These are phyloP conservation scores for Endoconidiophora laricicola DNA, from an alignment of 2,329 filamentous ascomycete species.

Conservation along the genomic window DNA sequence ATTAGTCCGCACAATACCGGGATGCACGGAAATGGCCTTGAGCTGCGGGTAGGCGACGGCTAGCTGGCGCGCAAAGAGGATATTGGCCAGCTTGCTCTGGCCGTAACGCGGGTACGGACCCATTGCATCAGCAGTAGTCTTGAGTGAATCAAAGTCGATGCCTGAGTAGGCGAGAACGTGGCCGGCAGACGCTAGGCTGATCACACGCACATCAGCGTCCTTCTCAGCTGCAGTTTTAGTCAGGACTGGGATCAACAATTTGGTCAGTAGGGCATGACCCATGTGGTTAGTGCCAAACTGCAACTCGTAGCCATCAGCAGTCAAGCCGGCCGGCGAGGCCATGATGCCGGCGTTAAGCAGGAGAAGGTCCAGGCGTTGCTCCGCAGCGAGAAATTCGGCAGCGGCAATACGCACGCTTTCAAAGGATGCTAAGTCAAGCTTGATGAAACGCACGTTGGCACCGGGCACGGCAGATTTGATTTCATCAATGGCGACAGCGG, in stretches of 20 bases:
- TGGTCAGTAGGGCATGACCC: constrained; percentile 31
- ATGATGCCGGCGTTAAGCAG: constrained; percentile 31
- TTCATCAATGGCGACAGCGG: constrained; percentile 16
- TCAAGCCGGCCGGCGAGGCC: constrained; percentile 19
- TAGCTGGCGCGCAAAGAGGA: constrained; percentile 19
- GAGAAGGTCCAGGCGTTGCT: constrained; percentile 22
- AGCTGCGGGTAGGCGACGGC: constrained; percentile 16
- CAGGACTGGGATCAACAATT: constrained; percentile 22
- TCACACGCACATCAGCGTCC: constrained; percentile 19
- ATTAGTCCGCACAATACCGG: constrained; percentile 18
- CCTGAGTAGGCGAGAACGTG: constrained; percentile 16
- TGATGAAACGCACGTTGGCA: constrained; percentile 8
- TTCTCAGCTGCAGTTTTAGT: constrained; percentile 17
- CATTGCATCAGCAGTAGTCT: constrained; percentile 15
- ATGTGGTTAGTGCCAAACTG: constrained; percentile 31
- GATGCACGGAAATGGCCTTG: constrained; percentile 17
- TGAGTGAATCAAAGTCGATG: constrained; percentile 19
- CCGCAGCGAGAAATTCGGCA: constrained; percentile 18
- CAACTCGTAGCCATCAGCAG: constrained; percentile 26
- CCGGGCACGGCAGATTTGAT: constrained; percentile 9
- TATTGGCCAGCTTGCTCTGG: constrained; percentile 20
- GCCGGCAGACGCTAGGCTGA: constrained; percentile 18
- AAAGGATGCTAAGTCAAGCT: constrained; percentile 24
- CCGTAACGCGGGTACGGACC: constrained; percentile 17
- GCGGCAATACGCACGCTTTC: constrained; percentile 23